Conservation (phyloP, 495 filamentous ascomycete genomes). For the Penicillium argentinense region DNA sequence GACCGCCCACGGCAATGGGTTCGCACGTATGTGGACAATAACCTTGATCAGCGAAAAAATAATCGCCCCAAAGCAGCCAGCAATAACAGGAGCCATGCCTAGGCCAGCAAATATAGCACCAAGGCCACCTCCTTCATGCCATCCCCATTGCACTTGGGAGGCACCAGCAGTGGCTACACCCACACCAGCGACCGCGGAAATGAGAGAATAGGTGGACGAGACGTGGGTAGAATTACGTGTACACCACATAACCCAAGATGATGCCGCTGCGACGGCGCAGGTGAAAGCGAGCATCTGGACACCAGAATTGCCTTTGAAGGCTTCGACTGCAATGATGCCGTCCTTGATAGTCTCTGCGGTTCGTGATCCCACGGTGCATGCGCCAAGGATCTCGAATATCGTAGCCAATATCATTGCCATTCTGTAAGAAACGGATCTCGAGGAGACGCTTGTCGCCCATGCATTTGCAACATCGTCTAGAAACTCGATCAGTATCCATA, state of each 20-base stretch:
- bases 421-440: conserved; percentile 62
- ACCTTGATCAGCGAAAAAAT: conserved; percentile 64
- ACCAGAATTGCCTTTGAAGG: conserved; percentile 52
- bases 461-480: conserved; percentile 76
- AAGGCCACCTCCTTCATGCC: conserved; percentile 60
- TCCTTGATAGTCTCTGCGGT: conserved; percentile 62
- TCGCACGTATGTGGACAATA: conserved; percentile 55
- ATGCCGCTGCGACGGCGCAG: conserved; percentile 55
- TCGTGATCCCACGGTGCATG: conserved; percentile 58
- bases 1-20: conserved; percentile 57
- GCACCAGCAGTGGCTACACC: conserved; percentile 61
- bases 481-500: too few relatives aligned
- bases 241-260: conserved; percentile 62
- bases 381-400: conserved; percentile 62
- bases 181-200: conserved; percentile 62
- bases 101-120: conserved; percentile 62
- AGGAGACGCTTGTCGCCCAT: conserved; percentile 70
- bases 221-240: conserved; percentile 60
- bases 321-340: conserved; percentile 50
- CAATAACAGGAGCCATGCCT: conserved; percentile 60
- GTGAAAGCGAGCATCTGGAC: conserved; percentile 63
- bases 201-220: conserved; percentile 63
- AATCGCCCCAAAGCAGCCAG: conserved; percentile 53
- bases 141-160: conserved; percentile 59
- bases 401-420: conserved; percentile 69